phyloP scores from a whole-genome alignment of 176 grass and related monocot genomes.

The Eleusine indica region DNA sequence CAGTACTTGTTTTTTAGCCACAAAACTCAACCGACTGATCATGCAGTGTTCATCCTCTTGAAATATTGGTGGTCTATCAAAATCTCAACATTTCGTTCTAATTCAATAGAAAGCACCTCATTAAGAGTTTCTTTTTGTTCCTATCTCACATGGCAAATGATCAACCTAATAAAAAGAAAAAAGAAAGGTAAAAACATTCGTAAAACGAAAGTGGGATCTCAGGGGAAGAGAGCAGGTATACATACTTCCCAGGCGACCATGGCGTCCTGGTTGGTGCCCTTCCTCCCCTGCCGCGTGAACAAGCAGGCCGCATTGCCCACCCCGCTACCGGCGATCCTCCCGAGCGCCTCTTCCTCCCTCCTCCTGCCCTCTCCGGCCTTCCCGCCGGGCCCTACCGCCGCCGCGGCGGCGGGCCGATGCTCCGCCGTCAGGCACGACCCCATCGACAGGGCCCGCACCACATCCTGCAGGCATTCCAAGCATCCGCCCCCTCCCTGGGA shows the following conservation, averaged over 20 bases:
- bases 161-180: background rate
- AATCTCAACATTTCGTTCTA: background rate
- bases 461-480: slow-evolving; percentile 46
- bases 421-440: slow-evolving; percentile 48
- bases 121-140: background rate
- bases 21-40: background rate
- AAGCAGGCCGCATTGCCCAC: slow-evolving; percentile 55
- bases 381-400: background rate
- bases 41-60: background rate
- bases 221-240: background rate
- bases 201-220: slow-evolving; percentile 10
- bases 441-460: slow-evolving; percentile 41
- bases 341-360: slow-evolving; percentile 35
- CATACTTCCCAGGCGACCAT: slow-evolving; percentile 86
- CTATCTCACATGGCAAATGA: background rate
- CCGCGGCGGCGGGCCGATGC: background rate
- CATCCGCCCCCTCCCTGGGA: slow-evolving; percentile 33
- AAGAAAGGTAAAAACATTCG: background rate
- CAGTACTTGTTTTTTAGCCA: background rate
- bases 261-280: slow-evolving; percentile 80
- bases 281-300: slow-evolving; percentile 74
- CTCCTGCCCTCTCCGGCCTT: slow-evolving; percentile 29
- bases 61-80: background rate
- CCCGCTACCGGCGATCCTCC: slow-evolving; percentile 49
- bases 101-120: background rate